Percentiles rank a stretch among this genome's conserved stretches.
phyloP scores from a whole-genome alignment of 371 early-diverging fungal genomes.

The Syncephalis fuscata region DNA sequence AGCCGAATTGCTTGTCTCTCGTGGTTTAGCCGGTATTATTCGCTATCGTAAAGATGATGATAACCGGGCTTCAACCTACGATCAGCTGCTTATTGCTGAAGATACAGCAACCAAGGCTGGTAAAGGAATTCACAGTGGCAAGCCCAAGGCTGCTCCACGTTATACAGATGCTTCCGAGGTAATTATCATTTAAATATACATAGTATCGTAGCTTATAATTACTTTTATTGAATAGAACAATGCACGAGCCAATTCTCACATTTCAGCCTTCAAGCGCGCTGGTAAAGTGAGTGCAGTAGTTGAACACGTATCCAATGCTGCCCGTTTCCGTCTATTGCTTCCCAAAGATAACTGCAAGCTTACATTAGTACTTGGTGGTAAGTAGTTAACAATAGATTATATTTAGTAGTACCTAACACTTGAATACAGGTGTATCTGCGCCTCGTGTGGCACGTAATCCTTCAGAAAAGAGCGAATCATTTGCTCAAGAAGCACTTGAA shows the following conservation, averaged over 20 bases:
- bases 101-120: slow-evolving; percentile 36
- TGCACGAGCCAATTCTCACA: slow-evolving; percentile 67
- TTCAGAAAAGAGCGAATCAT: slow-evolving; percentile 68
- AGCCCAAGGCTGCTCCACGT: slow-evolving; percentile 50
- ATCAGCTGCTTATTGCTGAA: slow-evolving; percentile 70
- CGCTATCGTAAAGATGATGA: slow-evolving; percentile 76
- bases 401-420: slow-evolving; percentile 8
- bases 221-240: slow-evolving; percentile 25
- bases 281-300: slow-evolving; percentile 63
- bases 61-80: slow-evolving; percentile 72
- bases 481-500: slow-evolving; percentile 66
- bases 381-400: not conserved
- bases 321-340: slow-evolving; percentile 63
- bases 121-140: slow-evolving; percentile 64
- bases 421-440: slow-evolving; percentile 32
- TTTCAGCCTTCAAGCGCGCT: slow-evolving; percentile 64
- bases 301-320: slow-evolving; percentile 70
- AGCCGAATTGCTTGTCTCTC: slow-evolving; percentile 55
- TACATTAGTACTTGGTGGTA: slow-evolving; percentile 62
- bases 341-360: slow-evolving; percentile 75
- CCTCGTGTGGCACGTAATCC: slow-evolving; percentile 48
- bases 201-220: slow-evolving; percentile 10
- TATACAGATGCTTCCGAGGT: slow-evolving; percentile 51
- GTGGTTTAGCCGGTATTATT: slow-evolving; percentile 71
- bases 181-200: slow-evolving; percentile 3